phyloP scores from a whole-genome alignment of 106 monocot species.

The Dioscorea alata region DNA sequence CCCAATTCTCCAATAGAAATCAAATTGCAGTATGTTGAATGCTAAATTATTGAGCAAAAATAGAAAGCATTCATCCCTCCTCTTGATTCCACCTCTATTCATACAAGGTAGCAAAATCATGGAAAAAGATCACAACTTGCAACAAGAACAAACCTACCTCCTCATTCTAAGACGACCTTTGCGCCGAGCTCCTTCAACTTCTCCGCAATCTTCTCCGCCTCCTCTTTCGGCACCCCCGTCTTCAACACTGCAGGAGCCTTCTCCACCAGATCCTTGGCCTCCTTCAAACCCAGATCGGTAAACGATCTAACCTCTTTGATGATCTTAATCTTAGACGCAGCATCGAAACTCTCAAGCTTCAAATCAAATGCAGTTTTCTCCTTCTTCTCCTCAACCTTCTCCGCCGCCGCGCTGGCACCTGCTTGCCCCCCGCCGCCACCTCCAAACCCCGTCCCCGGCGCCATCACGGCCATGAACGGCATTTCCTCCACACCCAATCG shows the following conservation, averaged over 20 bases:
- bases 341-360: slow-evolving; percentile 20
- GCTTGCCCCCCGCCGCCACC: background rate
- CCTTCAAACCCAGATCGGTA: slow-evolving; percentile 15
- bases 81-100: no score
- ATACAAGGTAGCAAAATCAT: no score
- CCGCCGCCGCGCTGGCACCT: background rate
- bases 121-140: no score
- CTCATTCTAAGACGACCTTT: slow-evolving; percentile 16
- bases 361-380: slow-evolving; percentile 19
- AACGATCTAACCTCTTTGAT: slow-evolving; percentile 16
- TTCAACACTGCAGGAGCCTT: slow-evolving; percentile 8
- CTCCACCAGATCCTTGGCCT: slow-evolving; percentile 18
- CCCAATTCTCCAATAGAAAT: no score
- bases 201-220: slow-evolving; percentile 17
- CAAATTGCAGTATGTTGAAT: no score
- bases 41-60: no score
- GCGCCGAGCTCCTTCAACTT: slow-evolving; percentile 22
- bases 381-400: slow-evolving; percentile 10
- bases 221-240: slow-evolving; percentile 10
- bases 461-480: slow-evolving; percentile 15
- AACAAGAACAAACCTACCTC: background rate
- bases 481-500: slow-evolving; percentile 5
- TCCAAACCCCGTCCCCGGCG: slow-evolving; percentile 9
- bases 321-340: slow-evolving; percentile 14
- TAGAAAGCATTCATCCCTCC: no score